Base-by-base conservation (phyloP, 805 yeast genomes). In the Candida adriatica region DNA sequence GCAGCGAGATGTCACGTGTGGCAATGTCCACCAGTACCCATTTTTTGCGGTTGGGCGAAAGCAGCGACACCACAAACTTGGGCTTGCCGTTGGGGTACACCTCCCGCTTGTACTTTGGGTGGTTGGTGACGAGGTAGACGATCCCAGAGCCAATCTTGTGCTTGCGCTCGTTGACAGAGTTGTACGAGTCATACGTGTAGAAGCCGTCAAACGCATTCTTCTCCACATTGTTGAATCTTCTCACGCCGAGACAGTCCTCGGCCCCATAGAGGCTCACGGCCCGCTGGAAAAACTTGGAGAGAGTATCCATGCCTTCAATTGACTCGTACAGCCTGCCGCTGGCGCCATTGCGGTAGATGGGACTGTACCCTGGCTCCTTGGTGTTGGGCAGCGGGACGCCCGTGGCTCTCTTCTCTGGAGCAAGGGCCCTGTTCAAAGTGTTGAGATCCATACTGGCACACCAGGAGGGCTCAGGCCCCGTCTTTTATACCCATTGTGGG, bases 1-100 rank as follows among this genome's bases (percentile, higher is more conserved):
- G 51, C 22, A 61, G 64, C 52, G 66, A 66, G 56, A 70, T 75
- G 14, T 70, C 62, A 24, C 64, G 64, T 45, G 81, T 71, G 0
- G 86, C 85, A 42, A 79, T 51, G 51, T 81, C 88, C 15, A 80
- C 55, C 9, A 80, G 48, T 9, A 66, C 55, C 88, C 90, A 81
- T 54, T 79, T 82, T 6, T 63, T 53, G 27, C 77, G 57, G 49
- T 79, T 79, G 17, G 63, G 59, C 16, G 77, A 64, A 42, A 71
- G 64, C 3, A 79, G 45, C 3, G 79, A 59, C 21, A 77, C 71
- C 21, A 73, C 57, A 44, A 75, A 77, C 25, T 61, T 56, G 13
- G 52, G 49, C 29, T 43, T 49, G 2, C 41, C 40, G 15, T 33
- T 34, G 11, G 30, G 26, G 6, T 29, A 23, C 3, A 24, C 15